A percentile compares a stretch with the other conserved stretches of the same genome.
Conservation (phyloP, 441 rosid genomes). For the Syzygium syzygioides region DNA sequence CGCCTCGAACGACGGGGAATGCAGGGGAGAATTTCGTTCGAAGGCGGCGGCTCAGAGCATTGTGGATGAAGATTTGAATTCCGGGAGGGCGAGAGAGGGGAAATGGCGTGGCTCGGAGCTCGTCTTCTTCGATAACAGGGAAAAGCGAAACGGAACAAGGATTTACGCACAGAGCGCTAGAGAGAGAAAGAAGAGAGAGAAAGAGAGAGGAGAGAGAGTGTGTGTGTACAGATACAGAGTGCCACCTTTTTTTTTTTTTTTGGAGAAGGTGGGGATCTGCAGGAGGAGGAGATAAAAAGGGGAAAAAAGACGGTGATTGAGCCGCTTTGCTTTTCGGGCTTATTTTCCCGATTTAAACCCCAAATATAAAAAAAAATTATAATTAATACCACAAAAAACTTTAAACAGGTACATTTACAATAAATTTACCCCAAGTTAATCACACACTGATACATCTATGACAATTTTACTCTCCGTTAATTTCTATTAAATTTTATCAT, state of each 20-base stretch:
- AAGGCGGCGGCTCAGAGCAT: not conserved
- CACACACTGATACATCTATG: too few species aligned
- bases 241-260: not conserved
- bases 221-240: not conserved
- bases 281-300: constrained; percentile 15
- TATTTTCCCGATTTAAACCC: too few species aligned
- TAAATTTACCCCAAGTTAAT: too few species aligned
- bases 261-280: constrained; percentile 26
- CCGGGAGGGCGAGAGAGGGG: not conserved
- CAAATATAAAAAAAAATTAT: not conserved
- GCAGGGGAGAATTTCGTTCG: not conserved
- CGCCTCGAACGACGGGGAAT: not conserved
- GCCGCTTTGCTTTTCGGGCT: not conserved
- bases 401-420: too few species aligned
- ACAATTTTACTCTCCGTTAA: too few species aligned
- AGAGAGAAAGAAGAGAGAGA: constrained; percentile 3
- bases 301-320: not conserved
- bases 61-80: not conserved
- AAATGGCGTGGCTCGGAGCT: not conserved
- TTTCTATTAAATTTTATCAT: too few species aligned
- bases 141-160: too few species aligned
- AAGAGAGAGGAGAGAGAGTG: not conserved
- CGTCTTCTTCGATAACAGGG: not conserved
- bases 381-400: too few species aligned
- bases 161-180: not conserved